Percentiles rank a stretch among this genome's conserved stretches.
These are phyloP conservation scores for Graphilbum ipis-grandicollis DNA, from an alignment of 2,329 filamentous ascomycete genomes.

Conservation along the genomic window DNA sequence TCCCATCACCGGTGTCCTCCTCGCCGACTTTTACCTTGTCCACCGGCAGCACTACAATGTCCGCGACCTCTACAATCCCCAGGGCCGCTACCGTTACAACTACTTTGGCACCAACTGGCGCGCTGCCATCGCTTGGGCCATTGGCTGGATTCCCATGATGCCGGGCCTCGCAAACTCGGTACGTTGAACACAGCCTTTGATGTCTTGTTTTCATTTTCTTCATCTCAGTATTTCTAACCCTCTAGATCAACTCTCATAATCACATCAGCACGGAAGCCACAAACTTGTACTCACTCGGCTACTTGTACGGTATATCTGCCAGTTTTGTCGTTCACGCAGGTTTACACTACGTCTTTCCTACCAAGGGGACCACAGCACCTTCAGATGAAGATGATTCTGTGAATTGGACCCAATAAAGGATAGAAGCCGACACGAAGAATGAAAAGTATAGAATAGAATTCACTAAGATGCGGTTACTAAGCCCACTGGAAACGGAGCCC, in stretches of 20 bases:
- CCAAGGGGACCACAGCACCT: too few relatives aligned
- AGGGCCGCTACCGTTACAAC: conserved; percentile 16
- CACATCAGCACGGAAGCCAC: conserved; percentile 5
- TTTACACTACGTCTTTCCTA: conserved; percentile 21
- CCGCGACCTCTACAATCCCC: conserved; percentile 18
- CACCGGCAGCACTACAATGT: conserved; percentile 18
- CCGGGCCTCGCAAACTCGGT: conserved; percentile 12
- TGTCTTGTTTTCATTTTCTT: conserved; percentile 12
- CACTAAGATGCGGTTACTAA: too few relatives aligned
- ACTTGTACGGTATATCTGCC: conserved; percentile 7
- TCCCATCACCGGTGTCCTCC: conserved; percentile 15
- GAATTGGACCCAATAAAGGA: too few relatives aligned
- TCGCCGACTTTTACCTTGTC: conserved; percentile 20
- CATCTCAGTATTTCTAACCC: conserved; percentile 4
- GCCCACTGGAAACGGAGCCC: too few relatives aligned
- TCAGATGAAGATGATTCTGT: too few relatives aligned
- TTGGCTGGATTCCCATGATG: not conserved
- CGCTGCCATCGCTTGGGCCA: not conserved
- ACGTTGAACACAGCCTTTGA: conserved; percentile 28
- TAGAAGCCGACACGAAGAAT: too few relatives aligned
- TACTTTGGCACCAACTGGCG: conserved; percentile 14
- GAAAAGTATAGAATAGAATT: too few relatives aligned
- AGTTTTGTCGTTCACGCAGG: not conserved
- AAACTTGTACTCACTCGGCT: conserved; percentile 11
- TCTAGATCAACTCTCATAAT: not conserved